Evolutionary conservation across 495 filamentous ascomycete genomes (phyloP), one percentile per base, ranked within the genome.

Genomic region (Hypoxylon subgilvum): DNA sequence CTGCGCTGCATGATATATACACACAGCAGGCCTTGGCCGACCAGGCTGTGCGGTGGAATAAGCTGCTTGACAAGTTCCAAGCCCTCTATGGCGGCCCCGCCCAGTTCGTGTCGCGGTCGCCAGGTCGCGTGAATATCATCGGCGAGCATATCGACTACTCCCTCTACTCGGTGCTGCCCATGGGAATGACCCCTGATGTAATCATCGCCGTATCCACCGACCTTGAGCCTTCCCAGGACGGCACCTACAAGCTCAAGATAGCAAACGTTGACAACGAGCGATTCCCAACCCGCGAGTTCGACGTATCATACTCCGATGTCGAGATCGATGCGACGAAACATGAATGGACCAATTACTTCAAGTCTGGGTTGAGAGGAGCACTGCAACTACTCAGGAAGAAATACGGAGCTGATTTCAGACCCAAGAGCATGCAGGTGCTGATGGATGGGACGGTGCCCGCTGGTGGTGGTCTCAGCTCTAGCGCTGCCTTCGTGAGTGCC

Each of bases 111-210:
- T 83, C 94, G 1, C 85, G 94, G 40, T 95, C 91, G 52, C 94
- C 94, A 0, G 94, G 94, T 43, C 83, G 94, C 52, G 94, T 98
- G 55, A 97, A 97, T 79, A 94, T 98, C 70, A 97, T 98, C 65
- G 94, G 94, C 69, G 94, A 98, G 79, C 94, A 98, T 76, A 97
- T 98, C 67, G 94, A 98, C 79, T 98, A 98, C 74, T 95, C 90
- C 14, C 84, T 97, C 28, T 98, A 97, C 77, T 86, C 93, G 68
- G 93, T 97, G 40, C 79, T 98, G 13, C 94, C 94, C 44, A 97
- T 96, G 83, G 94, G 92, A 48, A 88, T 97, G 60, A 91, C 86
- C 13, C 89, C 90, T 41, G 94, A 98, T 70, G 85, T 92, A 48
- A 82, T 98, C 34, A 81, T 98, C 52, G 94, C 93, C 42, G 90